phyloP scores from a whole-genome alignment of 2,329 filamentous ascomycete genomes.

The Nemania sp. region DNA sequence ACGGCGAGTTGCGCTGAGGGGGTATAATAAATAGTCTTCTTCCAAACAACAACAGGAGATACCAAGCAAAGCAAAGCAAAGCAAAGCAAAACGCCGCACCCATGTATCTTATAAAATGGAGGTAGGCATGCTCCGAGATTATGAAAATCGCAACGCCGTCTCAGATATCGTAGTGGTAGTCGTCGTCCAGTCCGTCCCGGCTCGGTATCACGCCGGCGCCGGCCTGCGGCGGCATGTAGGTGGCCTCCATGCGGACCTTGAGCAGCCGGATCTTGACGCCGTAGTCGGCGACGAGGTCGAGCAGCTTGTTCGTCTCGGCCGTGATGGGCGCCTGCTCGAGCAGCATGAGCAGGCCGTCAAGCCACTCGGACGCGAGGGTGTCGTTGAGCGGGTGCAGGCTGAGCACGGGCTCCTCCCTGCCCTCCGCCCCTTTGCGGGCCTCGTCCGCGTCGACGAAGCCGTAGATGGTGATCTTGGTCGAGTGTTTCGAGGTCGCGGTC shows the following conservation, averaged over 20 bases:
- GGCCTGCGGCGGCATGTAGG: conserved; percentile 67
- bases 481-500: conserved; percentile 49
- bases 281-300: conserved; percentile 84
- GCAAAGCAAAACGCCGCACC: conserved; percentile 17
- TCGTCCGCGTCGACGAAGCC: conserved; percentile 61
- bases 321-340: conserved; percentile 95
- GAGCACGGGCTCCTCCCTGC: conserved; percentile 75
- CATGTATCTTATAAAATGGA: not conserved
- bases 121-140: not conserved
- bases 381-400: conserved; percentile 82
- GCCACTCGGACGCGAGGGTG: conserved; percentile 89
- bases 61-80: too few relatives aligned
- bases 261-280: conserved; percentile 89
- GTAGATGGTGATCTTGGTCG: conserved; percentile 90
- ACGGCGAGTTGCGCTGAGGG: not conserved
- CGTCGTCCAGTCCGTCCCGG: conserved; percentile 83
- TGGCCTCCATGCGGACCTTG: conserved; percentile 85
- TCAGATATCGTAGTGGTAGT: conserved; percentile 87
- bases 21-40: conserved; percentile 34
- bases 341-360: conserved; percentile 93
- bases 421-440: conserved; percentile 42
- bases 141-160: not conserved
- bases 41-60: conserved; percentile 14
- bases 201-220: conserved; percentile 78
- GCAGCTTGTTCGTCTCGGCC: conserved; percentile 89